Conservation (phyloP, 2,329 filamentous ascomycete species). For the Xylaria sp. region DNA sequence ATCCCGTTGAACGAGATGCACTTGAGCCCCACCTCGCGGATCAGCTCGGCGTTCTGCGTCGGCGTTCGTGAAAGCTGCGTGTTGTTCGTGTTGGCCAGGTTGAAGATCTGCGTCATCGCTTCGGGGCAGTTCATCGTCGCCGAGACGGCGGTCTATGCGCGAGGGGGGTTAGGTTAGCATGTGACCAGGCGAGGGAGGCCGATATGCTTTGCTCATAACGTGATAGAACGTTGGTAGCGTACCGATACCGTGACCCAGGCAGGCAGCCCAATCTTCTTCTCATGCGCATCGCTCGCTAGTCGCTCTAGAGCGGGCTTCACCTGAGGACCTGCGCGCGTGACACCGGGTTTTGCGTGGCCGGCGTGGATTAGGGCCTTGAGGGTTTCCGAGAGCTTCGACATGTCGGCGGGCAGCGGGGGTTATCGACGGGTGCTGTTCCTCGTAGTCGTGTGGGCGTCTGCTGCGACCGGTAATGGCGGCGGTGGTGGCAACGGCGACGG, state of each 20-base stretch:
- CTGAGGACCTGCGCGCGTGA: conserved; percentile 65
- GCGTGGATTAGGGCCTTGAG: conserved; percentile 78
- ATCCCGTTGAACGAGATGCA: conserved; percentile 84
- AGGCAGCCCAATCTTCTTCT: conserved; percentile 51
- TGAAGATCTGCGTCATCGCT: conserved; percentile 68
- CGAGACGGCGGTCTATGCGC: conserved; percentile 73
- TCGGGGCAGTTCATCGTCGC: conserved; percentile 88
- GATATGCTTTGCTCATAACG: too few species aligned
- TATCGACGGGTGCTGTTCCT: background rate
- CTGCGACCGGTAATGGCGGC: background rate
- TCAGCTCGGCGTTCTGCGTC: conserved; percentile 67
- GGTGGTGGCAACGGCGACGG: background rate
- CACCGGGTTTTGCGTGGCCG: conserved; percentile 68
- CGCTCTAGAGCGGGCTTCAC: conserved; percentile 68
- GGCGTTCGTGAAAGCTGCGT: conserved; percentile 32
- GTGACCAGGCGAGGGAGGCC: too few species aligned
- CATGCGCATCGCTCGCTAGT: conserved; percentile 66
- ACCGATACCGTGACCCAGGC: conserved; percentile 45
- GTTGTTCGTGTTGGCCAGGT: conserved; percentile 48
- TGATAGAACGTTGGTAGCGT: too few species aligned
- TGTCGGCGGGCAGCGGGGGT: conserved; percentile 41
- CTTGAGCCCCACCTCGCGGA: conserved; percentile 77
- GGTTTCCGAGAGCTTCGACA: conserved; percentile 74
- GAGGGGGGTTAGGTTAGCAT: background rate
- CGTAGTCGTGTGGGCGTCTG: background rate